Percentiles rank a stretch among this genome's conserved stretches.
phyloP scores from a whole-genome alignment of 2,329 filamentous ascomycete genomes.

The Tolypocladium nubicola region DNA sequence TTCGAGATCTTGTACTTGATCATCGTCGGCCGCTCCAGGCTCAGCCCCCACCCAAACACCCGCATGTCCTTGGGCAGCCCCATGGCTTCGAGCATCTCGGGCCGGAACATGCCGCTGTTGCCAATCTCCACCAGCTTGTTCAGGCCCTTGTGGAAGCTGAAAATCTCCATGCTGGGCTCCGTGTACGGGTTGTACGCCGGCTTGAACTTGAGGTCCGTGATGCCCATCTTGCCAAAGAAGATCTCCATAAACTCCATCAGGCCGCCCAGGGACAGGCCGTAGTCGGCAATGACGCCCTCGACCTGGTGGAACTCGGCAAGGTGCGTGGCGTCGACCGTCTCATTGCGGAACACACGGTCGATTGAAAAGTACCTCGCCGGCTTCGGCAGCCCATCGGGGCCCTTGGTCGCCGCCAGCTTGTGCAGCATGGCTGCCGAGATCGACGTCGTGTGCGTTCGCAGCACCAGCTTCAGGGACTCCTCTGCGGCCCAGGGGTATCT shows the following conservation, averaged over 20 bases:
- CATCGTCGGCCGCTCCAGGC: slow-evolving; percentile 92
- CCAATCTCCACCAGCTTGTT: slow-evolving; percentile 94
- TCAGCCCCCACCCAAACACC: slow-evolving; percentile 90
- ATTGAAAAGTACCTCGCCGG: slow-evolving; percentile 96
- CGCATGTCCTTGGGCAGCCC: slow-evolving; percentile 83
- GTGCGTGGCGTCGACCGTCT: slow-evolving; percentile 94
- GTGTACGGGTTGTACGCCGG: slow-evolving; percentile 61
- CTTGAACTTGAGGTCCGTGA: slow-evolving; percentile 80
- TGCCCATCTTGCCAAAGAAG: slow-evolving; percentile 96
- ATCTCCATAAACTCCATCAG: slow-evolving; percentile 88
- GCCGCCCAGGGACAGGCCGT: slow-evolving; percentile 81
- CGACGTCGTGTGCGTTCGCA: slow-evolving; percentile 93
- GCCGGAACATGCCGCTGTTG: slow-evolving; percentile 97
- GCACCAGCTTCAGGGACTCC: slow-evolving; percentile 73
- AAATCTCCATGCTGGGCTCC: slow-evolving; percentile 96
- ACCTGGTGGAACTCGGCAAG: slow-evolving; percentile 97
- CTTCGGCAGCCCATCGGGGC: slow-evolving; percentile 54
- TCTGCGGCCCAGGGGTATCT: slow-evolving; percentile 87
- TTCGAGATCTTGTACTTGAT: slow-evolving; percentile 88
- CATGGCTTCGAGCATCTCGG: slow-evolving; percentile 95
- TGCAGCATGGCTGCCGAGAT: slow-evolving; percentile 86
- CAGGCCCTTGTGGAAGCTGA: slow-evolving; percentile 83
- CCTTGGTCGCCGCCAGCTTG: slow-evolving; percentile 73
- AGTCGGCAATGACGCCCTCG: slow-evolving; percentile 97
- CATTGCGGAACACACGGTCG: slow-evolving; percentile 95